Evolutionary conservation across 768 basidiomycete species (phyloP).

Genomic region (Crassisporium funariophilum): DNA sequence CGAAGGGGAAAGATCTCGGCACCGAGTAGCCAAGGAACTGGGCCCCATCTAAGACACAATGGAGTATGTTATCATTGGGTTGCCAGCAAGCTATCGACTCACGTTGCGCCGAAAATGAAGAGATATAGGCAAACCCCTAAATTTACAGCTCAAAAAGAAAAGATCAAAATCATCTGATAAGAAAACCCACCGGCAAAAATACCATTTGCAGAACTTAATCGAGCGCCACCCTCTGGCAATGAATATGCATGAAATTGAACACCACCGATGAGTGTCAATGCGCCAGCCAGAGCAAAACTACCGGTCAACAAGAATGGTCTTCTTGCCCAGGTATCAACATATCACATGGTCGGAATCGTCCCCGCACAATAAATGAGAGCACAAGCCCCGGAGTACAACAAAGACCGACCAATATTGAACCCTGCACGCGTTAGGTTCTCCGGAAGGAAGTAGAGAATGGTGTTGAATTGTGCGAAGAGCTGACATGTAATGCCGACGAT

Average conservation of each 20-base stretch:
- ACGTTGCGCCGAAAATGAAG: slow-evolving; percentile 57
- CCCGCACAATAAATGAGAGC: slow-evolving; percentile 50
- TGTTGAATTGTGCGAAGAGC: slow-evolving; percentile 56
- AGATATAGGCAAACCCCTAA: slow-evolving; percentile 53
- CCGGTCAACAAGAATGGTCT: slow-evolving; percentile 51
- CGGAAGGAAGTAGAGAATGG: slow-evolving; percentile 60
- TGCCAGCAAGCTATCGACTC: slow-evolving; percentile 11
- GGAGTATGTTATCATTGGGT: neutral
- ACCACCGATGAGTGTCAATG: slow-evolving; percentile 52
- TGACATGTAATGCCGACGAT: slow-evolving; percentile 57
- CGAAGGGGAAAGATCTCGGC: slow-evolving; percentile 54
- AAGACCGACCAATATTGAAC: slow-evolving; percentile 42
- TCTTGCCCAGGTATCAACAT: slow-evolving; percentile 55
- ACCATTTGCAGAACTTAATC: slow-evolving; percentile 30
- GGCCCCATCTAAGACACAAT: slow-evolving; percentile 45
- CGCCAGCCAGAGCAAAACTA: slow-evolving; percentile 42
- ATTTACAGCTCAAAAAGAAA: neutral
- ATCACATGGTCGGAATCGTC: slow-evolving; percentile 54
- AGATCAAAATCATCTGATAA: neutral
- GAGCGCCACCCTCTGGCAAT: slow-evolving; percentile 33
- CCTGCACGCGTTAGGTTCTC: slow-evolving; percentile 53
- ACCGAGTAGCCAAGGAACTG: slow-evolving; percentile 53
- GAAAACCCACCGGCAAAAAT: slow-evolving; percentile 32
- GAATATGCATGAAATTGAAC: slow-evolving; percentile 48
- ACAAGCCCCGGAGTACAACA: slow-evolving; percentile 49